Conservation (phyloP, 305 asterid species). For the Solanum hybrid region DNA sequence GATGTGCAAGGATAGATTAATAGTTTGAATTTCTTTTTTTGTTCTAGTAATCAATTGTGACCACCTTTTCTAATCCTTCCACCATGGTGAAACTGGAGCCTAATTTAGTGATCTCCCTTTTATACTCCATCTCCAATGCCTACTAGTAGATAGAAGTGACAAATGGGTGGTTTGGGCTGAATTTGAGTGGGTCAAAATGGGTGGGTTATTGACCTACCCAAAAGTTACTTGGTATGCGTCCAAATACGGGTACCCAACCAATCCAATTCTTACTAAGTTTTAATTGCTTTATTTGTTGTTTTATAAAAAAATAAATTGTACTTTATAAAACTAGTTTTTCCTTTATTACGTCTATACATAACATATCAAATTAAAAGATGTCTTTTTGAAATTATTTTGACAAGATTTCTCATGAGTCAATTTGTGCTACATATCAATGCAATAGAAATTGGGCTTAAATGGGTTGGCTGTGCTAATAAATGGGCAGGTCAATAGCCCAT, state of each 20-base stretch:
- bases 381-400: not conserved
- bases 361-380: not conserved
- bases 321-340: not conserved
- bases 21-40: not conserved
- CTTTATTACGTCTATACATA: not conserved
- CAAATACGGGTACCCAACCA: not conserved
- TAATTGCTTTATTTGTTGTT: not conserved
- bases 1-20: not conserved
- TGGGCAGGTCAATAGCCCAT: not conserved
- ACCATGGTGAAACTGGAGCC: not conserved
- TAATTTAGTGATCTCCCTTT: not conserved
- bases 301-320: not conserved
- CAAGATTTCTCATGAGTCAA: not conserved
- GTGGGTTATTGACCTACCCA: not conserved
- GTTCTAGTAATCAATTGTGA: not conserved
- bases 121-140: not conserved
- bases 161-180: not conserved
- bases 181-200: not conserved
- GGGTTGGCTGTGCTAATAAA: not conserved
- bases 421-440: not conserved
- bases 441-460: not conserved
- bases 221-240: not conserved
- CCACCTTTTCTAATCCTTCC: not conserved
- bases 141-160: not conserved
- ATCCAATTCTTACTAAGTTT: not conserved